Conservation (phyloP, 202 grass and related monocot species). For the Digitaria exilis region DNA sequence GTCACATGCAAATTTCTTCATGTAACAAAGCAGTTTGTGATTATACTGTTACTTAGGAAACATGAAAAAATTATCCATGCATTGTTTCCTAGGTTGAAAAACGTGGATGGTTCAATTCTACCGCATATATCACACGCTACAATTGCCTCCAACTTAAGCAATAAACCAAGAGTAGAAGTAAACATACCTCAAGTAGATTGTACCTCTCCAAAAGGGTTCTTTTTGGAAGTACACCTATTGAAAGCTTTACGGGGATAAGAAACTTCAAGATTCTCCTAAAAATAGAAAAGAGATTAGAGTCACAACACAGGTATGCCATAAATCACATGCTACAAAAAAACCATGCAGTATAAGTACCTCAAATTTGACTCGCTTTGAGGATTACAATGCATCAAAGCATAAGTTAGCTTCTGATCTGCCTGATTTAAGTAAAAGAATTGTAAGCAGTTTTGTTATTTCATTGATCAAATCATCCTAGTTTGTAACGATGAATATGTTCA, state of each 20-base stretch:
- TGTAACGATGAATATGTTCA: not conserved
- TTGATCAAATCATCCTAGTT: constrained; percentile 1
- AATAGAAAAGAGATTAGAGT: constrained; percentile 36
- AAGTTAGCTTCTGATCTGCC: constrained; percentile 96
- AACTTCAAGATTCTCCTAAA: constrained; percentile 95
- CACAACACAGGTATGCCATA: not conserved
- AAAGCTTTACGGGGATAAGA: constrained; percentile 93
- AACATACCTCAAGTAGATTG: constrained; percentile 82
- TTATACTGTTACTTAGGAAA: not conserved
- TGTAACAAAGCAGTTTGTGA: constrained; percentile 16
- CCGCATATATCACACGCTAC: not conserved
- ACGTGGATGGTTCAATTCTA: not conserved
- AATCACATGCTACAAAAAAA: constrained; percentile 11
- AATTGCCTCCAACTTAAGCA: not conserved
- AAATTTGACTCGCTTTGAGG: constrained; percentile 66
- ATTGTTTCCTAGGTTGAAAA: constrained; percentile 1
- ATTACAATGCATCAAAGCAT: constrained; percentile 79
- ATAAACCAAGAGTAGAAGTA: not conserved
- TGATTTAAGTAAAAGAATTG: constrained; percentile 54
- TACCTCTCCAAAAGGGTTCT: constrained; percentile 67
- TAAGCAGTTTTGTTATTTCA: not conserved
- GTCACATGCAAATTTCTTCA: constrained; percentile 5
- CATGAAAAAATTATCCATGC: not conserved
- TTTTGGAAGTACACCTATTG: constrained; percentile 82
- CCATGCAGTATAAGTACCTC: constrained; percentile 57